Evolutionary conservation across 2,329 filamentous ascomycete genomes (phyloP), one percentile per base, ranked within the genome.

Genomic region (Calonectria pseudoreteaudii): DNA sequence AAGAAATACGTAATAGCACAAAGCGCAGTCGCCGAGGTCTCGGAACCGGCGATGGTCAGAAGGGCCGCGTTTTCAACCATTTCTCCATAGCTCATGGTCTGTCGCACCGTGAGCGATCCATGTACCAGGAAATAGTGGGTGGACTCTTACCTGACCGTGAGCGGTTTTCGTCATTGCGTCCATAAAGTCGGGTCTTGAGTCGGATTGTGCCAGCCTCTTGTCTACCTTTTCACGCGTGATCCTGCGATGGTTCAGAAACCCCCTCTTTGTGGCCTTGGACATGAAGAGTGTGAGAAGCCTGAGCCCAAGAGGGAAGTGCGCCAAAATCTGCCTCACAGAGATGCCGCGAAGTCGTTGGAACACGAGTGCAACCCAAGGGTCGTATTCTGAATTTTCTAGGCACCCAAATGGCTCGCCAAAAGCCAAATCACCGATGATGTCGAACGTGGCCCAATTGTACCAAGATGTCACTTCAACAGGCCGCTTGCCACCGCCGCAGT

Each of bases 401-500:
- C 79, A 78, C 0, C 75, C 75, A 52, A 82, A 82, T 2, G 78
- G 70, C 49, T 81, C 80, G 6, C 81, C 80, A 38, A 82, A 82
- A 34, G 75, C 71, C 5, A 82, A 72, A 50, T 82, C 79, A 11
- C 77, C 81, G 13, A 82, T 81, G 1, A 82, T 62, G 53, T 83
- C 82, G 36, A 83, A 83, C 0, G 82, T 82, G 0, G 79, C 75
- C 49, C 72, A 81, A 47, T 81, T 80, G 73, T 80, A 82, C 82
- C 78, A 83, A 16, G 75, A 68, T 0, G 75, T 74, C 28, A 84
- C 67, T 31, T 83, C 75, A 41, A 81, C n/a, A 0, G 75, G 47
- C 11, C 30, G 14, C 14, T 44, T 16, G 28, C 69, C 66, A 0
- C 9, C 38, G 3, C 62, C n/a, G 38, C 62, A 58, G 16, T 84